phyloP scores from a whole-genome alignment of 352 stramenopile species.

The Phytophthora rubi region DNA sequence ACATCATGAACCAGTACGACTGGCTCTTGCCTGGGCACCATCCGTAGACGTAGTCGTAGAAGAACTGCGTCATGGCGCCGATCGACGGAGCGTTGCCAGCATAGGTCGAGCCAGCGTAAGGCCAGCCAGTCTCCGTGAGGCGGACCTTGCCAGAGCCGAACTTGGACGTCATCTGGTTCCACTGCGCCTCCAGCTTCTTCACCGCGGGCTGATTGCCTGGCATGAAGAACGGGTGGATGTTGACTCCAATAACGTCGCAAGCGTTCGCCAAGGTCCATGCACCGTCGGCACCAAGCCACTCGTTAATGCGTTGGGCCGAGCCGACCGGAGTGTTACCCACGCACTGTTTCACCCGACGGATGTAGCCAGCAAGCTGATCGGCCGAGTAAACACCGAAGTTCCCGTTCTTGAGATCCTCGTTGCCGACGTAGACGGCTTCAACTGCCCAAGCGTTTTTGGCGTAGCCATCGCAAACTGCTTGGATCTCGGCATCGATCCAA shows the following conservation, averaged over 20 bases:
- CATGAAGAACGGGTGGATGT: conserved; percentile 59
- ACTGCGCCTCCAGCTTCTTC: conserved; percentile 58
- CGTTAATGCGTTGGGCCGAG: conserved; percentile 70
- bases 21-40: conserved; percentile 26
- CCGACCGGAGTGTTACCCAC: conserved; percentile 61
- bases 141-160: conserved; percentile 45
- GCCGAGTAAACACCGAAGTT: conserved; percentile 43
- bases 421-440: conserved; percentile 74
- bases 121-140: conserved; percentile 67
- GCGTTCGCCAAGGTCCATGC: conserved; percentile 43
- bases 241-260: conserved; percentile 42
- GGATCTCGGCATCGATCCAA: conserved; percentile 51
- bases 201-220: conserved; percentile 38
- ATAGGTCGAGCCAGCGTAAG: conserved; percentile 41
- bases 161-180: conserved; percentile 46
- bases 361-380: conserved; percentile 47
- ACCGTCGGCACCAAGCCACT: conserved; percentile 49
- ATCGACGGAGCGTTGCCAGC: conserved; percentile 45
- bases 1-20: conserved; percentile 74
- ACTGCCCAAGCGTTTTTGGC: conserved; percentile 40
- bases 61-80: conserved; percentile 45
- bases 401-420: conserved; percentile 68
- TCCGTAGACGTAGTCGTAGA: conserved; percentile 51
- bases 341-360: conserved; percentile 54
- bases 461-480: conserved; percentile 58